phyloP scores from a whole-genome alignment of 345 rosid species.

The Lepidium africanum region DNA sequence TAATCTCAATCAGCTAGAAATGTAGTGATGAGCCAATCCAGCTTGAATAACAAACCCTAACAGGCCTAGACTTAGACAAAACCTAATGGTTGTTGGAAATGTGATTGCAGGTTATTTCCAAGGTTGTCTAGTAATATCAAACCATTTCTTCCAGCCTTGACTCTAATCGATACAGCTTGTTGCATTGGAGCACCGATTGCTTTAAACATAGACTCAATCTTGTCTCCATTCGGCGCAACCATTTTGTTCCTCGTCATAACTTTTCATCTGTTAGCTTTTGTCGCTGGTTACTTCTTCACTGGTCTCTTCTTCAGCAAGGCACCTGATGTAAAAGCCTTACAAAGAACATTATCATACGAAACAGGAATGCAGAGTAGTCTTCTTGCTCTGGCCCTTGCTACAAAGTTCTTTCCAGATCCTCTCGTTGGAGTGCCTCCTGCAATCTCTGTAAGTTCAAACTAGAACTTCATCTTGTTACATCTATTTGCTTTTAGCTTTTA shows the following conservation, averaged over 20 bases:
- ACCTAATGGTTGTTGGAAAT: not conserved
- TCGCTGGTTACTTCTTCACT: conserved; percentile 58
- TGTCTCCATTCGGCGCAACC: conserved; percentile 75
- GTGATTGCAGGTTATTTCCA: conserved; percentile 65
- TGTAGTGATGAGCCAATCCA: too few relatives aligned
- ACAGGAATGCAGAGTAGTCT: conserved; percentile 99
- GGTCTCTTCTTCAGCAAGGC: conserved; percentile 48
- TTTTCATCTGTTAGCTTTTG: conserved; percentile 78
- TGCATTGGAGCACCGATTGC: conserved; percentile 95
- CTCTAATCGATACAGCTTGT: conserved; percentile 70
- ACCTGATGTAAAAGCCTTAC: conserved; percentile 63
- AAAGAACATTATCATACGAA: conserved; percentile 82
- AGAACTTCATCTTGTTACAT: not conserved
- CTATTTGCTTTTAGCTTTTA: not conserved
- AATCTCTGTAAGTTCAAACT: conserved; percentile 53
- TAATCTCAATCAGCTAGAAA: too few relatives aligned
- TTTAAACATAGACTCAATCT: conserved; percentile 58
- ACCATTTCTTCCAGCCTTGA: conserved; percentile 71
- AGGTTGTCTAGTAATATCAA: conserved; percentile 51
- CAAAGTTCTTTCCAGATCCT: conserved; percentile 86
- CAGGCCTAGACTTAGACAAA: too few relatives aligned
- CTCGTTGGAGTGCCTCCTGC: conserved; percentile 96
- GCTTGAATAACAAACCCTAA: too few relatives aligned
- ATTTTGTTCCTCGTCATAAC: conserved; percentile 43
- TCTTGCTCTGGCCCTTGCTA: conserved; percentile 82